phyloP scores from a whole-genome alignment of 1,284 basidiomycete genomes.

The Apiotrichum porosum region DNA sequence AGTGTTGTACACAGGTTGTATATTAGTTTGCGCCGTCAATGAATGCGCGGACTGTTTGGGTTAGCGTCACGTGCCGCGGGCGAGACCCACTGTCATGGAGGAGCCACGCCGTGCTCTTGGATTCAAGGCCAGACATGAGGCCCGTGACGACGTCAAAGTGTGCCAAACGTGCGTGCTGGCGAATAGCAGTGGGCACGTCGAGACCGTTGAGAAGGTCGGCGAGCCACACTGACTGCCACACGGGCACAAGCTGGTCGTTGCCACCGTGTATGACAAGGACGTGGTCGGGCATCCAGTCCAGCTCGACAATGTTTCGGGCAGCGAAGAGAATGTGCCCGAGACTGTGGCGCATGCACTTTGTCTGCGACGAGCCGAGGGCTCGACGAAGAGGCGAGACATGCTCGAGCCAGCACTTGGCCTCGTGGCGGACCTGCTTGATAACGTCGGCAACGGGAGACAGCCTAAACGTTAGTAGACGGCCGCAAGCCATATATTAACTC shows the following conservation, averaged over 20 bases:
- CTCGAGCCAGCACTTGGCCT: conserved; percentile 44
- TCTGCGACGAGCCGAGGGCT: conserved; percentile 43
- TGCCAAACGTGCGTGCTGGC: conserved; percentile 41
- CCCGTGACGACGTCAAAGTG: conserved; percentile 43
- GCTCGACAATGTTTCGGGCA: conserved; percentile 44
- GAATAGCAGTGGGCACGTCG: conserved; percentile 43
- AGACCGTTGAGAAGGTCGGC: conserved; percentile 46
- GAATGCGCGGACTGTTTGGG: too few species aligned
- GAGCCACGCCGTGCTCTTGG: conserved; percentile 16
- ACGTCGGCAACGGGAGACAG: conserved; percentile 47
- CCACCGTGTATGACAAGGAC: conserved; percentile 49
- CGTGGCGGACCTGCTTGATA: conserved; percentile 44
- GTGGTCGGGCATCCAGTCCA: conserved; percentile 37
- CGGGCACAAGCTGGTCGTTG: conserved; percentile 40
- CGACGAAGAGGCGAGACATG: conserved; percentile 45
- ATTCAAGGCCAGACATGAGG: conserved; percentile 34
- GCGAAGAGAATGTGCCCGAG: conserved; percentile 48
- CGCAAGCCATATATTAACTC: background rate
- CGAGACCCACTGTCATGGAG: too few species aligned
- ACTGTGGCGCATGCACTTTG: conserved; percentile 46
- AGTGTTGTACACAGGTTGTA: too few species aligned
- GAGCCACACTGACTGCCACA: conserved; percentile 45
- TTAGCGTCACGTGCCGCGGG: too few species aligned
- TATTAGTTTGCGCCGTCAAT: too few species aligned
- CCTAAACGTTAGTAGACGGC: background rate